Evolutionary conservation across 768 basidiomycete species (phyloP), one percentile per base, ranked within the genome.

Genomic region (Xerocomellus chrysenteron): DNA sequence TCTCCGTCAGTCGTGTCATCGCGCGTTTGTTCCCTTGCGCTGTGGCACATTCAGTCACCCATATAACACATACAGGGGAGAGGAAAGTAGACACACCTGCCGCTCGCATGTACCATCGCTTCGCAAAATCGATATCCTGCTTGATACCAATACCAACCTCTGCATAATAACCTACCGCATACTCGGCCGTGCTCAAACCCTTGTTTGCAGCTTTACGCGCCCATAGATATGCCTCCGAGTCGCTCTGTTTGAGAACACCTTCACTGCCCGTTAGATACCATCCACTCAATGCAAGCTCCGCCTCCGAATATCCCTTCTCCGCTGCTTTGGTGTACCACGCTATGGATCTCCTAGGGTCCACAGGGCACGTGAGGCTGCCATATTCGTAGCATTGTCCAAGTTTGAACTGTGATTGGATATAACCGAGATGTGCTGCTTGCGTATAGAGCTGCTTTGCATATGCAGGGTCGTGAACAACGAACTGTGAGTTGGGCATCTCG

Each of bases 301-400:
- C 94, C 68, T 98, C 94, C 1, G 92, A 77, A 68, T 96, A 88
- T 2, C 95, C 95, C 74, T 96, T 94, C 74, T 98, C 94, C 19
- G 97, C 97, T 14, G 97, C 97, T 64, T 92, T 94, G 11, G 95
- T 98, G 69, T 98, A 98, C 96, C 97, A 99, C 13, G 93, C 96
- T 64, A 99, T 98, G 44, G 92, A 95, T 54, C 92, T 81, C 53
- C 87, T 82, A 10, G 97, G 94, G 72, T 99, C 97, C 50, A 97
- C 87, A 1, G 92, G 90, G 70, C 94, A 98, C 10, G 85, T 83
- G 51, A 99, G 73, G 21, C 79, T 75, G 13, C 97, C 97, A 65
- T 94, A 97, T 74, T 99, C 97, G 73, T 90, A 95, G 69, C 92
- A 95, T 62, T 91, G 87, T 4, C 96, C 97, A 8, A 98, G 85